Conservation (phyloP, 176 grass and related monocot genomes). For the Secale cereale region DNA sequence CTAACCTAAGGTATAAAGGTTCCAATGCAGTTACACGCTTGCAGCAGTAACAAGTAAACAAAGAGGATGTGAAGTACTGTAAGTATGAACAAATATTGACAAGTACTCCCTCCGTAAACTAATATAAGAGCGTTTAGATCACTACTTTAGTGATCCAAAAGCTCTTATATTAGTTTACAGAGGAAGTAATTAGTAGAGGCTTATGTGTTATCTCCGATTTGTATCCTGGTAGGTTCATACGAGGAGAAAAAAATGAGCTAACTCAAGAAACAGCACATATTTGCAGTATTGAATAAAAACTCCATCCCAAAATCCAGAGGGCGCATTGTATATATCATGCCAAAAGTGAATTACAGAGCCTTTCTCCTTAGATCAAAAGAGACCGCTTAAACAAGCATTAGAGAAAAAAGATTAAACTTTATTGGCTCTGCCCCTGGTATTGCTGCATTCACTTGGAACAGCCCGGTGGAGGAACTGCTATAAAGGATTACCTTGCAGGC, state of each 20-base stretch:
- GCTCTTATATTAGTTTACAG: too few species aligned
- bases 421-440: conserved; percentile 29
- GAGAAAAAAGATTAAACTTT: conserved; percentile 13
- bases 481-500: conserved; percentile 45
- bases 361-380: conserved; percentile 30
- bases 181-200: neutral
- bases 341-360: conserved; percentile 34
- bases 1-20: neutral
- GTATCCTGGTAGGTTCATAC: neutral
- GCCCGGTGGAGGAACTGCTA: neutral
- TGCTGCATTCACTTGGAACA: conserved; percentile 22
- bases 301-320: conserved; percentile 6
- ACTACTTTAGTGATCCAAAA: too few species aligned
- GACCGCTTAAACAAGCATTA: conserved; percentile 10
- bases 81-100: neutral
- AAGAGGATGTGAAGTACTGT: neutral
- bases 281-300: neutral
- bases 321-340: conserved; percentile 16
- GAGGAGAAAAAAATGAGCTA: neutral
- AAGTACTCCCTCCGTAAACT: too few species aligned
- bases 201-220: neutral
- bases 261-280: conserved; percentile 13
- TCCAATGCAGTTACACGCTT: neutral
- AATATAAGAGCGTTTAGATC: too few species aligned
- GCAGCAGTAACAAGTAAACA: neutral